Evolutionary conservation across 768 basidiomycete species (phyloP), one percentile per base, ranked within the genome.

Genomic region (Tricholoma flavovirens): DNA sequence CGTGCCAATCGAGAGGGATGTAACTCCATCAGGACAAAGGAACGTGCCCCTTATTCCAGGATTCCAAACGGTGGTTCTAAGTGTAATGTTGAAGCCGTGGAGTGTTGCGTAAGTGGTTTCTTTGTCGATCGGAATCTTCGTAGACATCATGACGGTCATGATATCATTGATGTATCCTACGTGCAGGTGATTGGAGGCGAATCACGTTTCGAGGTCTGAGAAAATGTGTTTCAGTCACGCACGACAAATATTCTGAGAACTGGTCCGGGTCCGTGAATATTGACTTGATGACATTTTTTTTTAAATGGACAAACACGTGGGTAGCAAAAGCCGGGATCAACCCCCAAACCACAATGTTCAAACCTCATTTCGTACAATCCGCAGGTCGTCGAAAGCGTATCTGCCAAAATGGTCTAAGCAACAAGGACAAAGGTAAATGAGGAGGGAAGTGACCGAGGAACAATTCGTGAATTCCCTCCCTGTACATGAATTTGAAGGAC

Each of bases 261-360:
- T 26, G 24, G 24, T 5, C n/a, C n/a, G n/a, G 24, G 24, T 26
- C 24, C 24, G 24, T 26, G 24, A 26, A 26, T 26, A 2, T 26
- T 26, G 24, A 26, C 24, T 26, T 26, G 24, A n/a, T n/a, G n/a
- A n/a, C n/a, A n/a, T n/a, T n/a, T n/a, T n/a, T n/a, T n/a, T n/a
- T n/a, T n/a, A n/a, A n/a, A n/a, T n/a, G n/a, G n/a, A n/a, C 8
- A 21, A 51, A 32, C 48, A 51, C 26, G 49, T 8, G 48, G 19
- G 29, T 26, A 54, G 10, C 29, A 30, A 24, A 53, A 59, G 42
- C 36, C 17, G 36, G 46, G 33, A 53, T 17, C 26, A 56, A 32
- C 30, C 19, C 51, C 30, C 51, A n/a, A n/a, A n/a, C n/a, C n/a
- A n/a, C n/a, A n/a, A n/a, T n/a, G n/a, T n/a, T n/a, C n/a, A n/a